Base-by-base conservation (phyloP, 2,329 filamentous ascomycete species). In the Aureobasidium sp. region DNA sequence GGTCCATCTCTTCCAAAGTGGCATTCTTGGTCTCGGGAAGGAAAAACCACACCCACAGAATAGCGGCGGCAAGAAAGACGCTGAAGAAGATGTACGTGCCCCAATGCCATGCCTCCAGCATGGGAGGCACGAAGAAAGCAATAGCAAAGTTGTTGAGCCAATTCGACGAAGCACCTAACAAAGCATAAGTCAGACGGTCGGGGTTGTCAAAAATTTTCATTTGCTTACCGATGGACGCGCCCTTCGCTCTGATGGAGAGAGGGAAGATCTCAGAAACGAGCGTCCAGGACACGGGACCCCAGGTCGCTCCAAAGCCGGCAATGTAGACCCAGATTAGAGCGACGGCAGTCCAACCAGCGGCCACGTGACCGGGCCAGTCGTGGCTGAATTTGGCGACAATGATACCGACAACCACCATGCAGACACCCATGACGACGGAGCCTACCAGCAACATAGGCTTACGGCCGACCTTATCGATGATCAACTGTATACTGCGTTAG, bases 201-300 rank as follows among this genome's bases (percentile, higher is more conserved):
- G 22, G 22, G 22, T 25, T 25, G 22, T 25, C 22, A 25, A 25
- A 25, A 25, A 25, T 25, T 25, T 25, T 25, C 15, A 8, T 41
- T 41, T n/a, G 17, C 39, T 42, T 22, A 15, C 86, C 87, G 0
- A 91, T 76, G 0, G 87, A 81, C 12, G 88, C 87, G 41, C 88
- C 88, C 63, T 90, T 89, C 0, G 88, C 82, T 3, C 87, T 82
- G 14, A 84, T 85, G 63, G 82, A 86, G 6, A 90, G 74, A 0
- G 88, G 88, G 85, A 86, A 91, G 48, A 91, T 84, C 73, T 91
- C 88, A 2, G 87, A 83, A 1, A 90, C 81, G 60, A 91, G 80
- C 7, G 44, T 88, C 88, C 88, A 91, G 0, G 85, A 82, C 67
- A 84, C 87, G 2, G 87, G 88, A 0, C 87, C 87, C 88, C 88